These are phyloP conservation scores for Diophrys sp. DNA, from an alignment of 73 alveolate species.

Conservation along the genomic window DNA sequence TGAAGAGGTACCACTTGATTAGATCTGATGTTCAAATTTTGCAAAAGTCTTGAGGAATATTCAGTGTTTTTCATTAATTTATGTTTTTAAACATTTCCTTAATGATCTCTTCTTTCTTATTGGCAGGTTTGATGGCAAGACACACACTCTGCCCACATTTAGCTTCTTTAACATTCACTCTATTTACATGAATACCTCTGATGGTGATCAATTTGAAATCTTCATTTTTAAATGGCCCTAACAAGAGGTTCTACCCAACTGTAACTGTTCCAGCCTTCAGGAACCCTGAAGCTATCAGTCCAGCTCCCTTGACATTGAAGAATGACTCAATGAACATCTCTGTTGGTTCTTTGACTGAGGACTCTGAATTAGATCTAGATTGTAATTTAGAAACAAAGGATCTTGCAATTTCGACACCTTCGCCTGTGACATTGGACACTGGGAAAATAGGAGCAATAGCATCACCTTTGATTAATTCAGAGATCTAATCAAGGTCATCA, in stretches of 20 bases:
- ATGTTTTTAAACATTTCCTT: slow-evolving; percentile 68
- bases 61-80: no score
- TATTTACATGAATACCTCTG: slow-evolving; percentile 79
- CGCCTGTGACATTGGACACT: slow-evolving; percentile 85
- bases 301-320: slow-evolving; percentile 85
- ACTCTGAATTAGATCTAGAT: slow-evolving; percentile 1
- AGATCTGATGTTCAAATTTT: no score
- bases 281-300: slow-evolving; percentile 88
- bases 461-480: slow-evolving; percentile 61
- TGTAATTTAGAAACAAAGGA: slow-evolving; percentile 56
- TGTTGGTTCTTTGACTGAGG: slow-evolving; percentile 76
- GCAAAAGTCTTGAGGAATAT: no score
- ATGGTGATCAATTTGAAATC: slow-evolving; percentile 77
- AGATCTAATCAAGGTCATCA: slow-evolving; percentile 58
- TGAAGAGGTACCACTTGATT: slow-evolving; percentile 15
- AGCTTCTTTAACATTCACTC: slow-evolving; percentile 80
- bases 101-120: slow-evolving; percentile 80
- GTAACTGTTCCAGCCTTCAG: slow-evolving; percentile 79
- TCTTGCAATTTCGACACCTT: slow-evolving; percentile 67
- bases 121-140: slow-evolving; percentile 83
- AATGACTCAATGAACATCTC: slow-evolving; percentile 86
- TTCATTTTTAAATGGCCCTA: slow-evolving; percentile 88
- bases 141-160: slow-evolving; percentile 88
- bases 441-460: slow-evolving; percentile 79
- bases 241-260: slow-evolving; percentile 55